These are phyloP conservation scores for Aspergillus sp. DNA, from an alignment of 2,329 filamentous ascomycete genomes.

Conservation along the genomic window DNA sequence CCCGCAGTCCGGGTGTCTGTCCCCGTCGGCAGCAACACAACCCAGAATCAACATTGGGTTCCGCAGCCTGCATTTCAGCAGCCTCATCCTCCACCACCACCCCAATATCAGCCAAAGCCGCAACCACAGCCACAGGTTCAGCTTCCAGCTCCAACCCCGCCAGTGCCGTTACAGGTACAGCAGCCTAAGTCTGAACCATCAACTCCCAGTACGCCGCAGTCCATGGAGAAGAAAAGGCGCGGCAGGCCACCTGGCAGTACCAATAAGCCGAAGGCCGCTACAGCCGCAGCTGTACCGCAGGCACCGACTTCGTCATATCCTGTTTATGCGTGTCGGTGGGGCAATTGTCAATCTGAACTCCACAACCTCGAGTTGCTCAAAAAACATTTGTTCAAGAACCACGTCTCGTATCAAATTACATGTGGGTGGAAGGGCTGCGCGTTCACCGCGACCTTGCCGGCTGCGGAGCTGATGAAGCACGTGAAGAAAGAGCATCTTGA, in stretches of 20 bases:
- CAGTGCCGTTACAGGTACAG: not conserved
- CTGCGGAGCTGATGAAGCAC: conserved; percentile 51
- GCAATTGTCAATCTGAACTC: conserved; percentile 56
- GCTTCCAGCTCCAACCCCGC: not conserved
- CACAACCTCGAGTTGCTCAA: conserved; percentile 62
- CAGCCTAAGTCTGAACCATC: not conserved
- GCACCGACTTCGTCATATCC: conserved; percentile 23
- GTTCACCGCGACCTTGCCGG: conserved; percentile 20
- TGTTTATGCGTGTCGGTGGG: conserved; percentile 60
- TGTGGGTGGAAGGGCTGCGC: conserved; percentile 29
- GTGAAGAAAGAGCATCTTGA: conserved; percentile 54
- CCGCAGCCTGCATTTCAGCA: not conserved
- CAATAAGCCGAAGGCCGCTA: conserved; percentile 16
- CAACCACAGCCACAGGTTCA: not conserved
- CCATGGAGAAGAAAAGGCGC: conserved; percentile 16
- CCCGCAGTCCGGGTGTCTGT: not conserved
- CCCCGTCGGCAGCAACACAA: conserved; percentile 10
- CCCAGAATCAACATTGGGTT: not conserved
- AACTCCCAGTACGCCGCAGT: conserved; percentile 4
- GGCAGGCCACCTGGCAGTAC: conserved; percentile 21
- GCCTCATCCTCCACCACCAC: not conserved
- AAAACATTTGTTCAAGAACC: conserved; percentile 59
- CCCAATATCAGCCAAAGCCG: not conserved
- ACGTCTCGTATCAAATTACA: conserved; percentile 38
- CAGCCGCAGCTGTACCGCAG: conserved; percentile 18